Evolutionary conservation across 805 yeast genomes (phyloP), one percentile per base, ranked within the genome.

Genomic region (Jamesozyma lodderae): DNA sequence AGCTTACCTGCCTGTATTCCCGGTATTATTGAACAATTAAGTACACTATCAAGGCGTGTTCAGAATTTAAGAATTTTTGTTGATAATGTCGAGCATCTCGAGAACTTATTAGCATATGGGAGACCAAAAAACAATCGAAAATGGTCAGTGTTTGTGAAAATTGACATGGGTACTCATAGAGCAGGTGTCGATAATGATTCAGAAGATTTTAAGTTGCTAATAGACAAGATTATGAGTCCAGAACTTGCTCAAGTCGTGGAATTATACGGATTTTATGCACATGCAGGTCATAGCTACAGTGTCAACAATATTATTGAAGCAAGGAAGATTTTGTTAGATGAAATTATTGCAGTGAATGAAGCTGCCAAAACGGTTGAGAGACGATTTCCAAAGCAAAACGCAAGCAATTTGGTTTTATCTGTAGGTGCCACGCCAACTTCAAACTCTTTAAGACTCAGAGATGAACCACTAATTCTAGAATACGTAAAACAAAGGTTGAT

Each of bases 341-440:
- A 83, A 49, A 66, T 82, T 26, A 52, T 51, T 4, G 70, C 73
- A 27, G 84, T 75, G 4, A 70, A 74, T 44, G 53, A 53, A 8
- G 90, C 86, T 2, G 72, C 70, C 4, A 48, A 47, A 11, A 16
- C 24, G n/a, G 18, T 33, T 15, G 72, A 28, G 44, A 57, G 40
- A 42, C 18, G 47, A 2, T 24, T 38, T 14, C 53, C 60, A 2
- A 44, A 51, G 1, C 40, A 69, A 4, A 68, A 68, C 36, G 34
- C 55, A 1, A 44, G 64, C 28, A 47, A 62, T 15, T 59, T 81
- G 21, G 66, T 65, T 6, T 60, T 82, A 2, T 80, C 90, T 0
- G 82, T 81, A 18, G 94, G 94, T 17, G 87, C 92, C 1, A 81
- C 94, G 0, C 92, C 92, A 32, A 82, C 90, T 0, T 75, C 82